Base-by-base conservation (phyloP, 2,329 filamentous ascomycete species). In the Aspergillus fumigatiaffinis region DNA sequence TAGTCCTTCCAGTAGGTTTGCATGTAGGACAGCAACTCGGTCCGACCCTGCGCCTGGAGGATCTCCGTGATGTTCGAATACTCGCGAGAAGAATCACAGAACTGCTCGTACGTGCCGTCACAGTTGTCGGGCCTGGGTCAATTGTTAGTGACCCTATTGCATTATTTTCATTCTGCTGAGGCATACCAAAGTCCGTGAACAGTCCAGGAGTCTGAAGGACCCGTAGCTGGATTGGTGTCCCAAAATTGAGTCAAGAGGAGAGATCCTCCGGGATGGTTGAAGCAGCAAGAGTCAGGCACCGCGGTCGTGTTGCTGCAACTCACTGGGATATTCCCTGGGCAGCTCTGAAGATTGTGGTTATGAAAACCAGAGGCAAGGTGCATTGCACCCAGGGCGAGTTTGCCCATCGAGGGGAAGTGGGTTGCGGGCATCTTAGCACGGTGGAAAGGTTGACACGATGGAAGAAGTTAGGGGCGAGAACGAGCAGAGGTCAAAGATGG, bases 241-340 rank as follows among this genome's bases (percentile, higher is more conserved):
- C 84, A 86, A 70, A 86, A 85, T 59, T 86, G 83, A 9, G 83
- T 85, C 69, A 79, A 77, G 14, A 85, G 73, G 29, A 86, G 69
- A 51, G 82, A 76, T 23, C 84, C 84, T 38, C 83, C 83, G 0
- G 83, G 83, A 14, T 77, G 73, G 60, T 85, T 84, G 74, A 82
- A 84, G 75, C 84, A 86, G 73, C 84, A 86, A 3, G 79, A 71
- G 63, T 84, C 71, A 58, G 74, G 55, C 48, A 79, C 74, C 2
- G 71, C 73, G 4, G 79, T 80, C 5, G 77, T 80, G 65, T 83
- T 84, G 55, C 82, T 79, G 65, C 83, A 86, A 66, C 82, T 85
- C 52, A 84, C 67, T 57, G 80, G 77, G 7, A 73, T 72, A 59
- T 76, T 59, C 47, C 59, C 63, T 44, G 63, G 60, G 56, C 72